A percentile compares a stretch with the other conserved stretches of the same genome.
phyloP scores from a whole-genome alignment of 2,329 filamentous ascomycete species.

The Blumeria hordei region DNA sequence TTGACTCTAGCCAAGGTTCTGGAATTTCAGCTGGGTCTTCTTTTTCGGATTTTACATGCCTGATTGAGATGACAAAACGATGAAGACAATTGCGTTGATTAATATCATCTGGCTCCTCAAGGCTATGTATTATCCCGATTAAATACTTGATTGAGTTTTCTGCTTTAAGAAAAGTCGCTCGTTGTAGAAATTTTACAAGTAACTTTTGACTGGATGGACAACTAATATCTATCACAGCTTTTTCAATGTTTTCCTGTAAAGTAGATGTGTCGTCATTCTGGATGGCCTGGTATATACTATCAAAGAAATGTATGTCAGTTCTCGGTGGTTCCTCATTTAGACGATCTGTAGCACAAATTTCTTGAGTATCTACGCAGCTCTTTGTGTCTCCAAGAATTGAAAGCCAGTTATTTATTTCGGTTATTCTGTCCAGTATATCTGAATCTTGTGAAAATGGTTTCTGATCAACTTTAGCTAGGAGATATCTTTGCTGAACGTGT shows the following conservation, averaged over 20 bases:
- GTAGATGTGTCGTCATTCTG: conserved; percentile 37
- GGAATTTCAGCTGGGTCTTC: conserved; percentile 7
- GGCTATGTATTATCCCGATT: conserved; percentile 38
- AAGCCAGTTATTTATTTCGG: conserved; percentile 73
- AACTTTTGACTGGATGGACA: conserved; percentile 35
- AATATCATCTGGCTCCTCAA: conserved; percentile 78
- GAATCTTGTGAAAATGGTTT: conserved; percentile 64
- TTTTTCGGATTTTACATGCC: conserved; percentile 35
- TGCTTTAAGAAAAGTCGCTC: conserved; percentile 46
- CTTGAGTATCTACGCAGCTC: conserved; percentile 48
- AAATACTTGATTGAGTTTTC: conserved; percentile 48
- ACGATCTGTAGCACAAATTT: conserved; percentile 37
- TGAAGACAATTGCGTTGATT: conserved; percentile 88
- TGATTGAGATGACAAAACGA: conserved; percentile 75
- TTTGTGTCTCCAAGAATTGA: conserved; percentile 59
- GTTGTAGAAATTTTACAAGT: conserved; percentile 59
- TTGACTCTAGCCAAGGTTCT: conserved; percentile 20
- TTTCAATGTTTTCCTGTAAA: conserved; percentile 31
- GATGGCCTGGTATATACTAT: conserved; percentile 45
- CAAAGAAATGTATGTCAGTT: conserved; percentile 47
- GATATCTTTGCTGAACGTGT: conserved; percentile 60
- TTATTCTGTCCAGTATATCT: conserved; percentile 31
- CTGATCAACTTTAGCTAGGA: conserved; percentile 75
- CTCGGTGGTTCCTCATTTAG: conserved; percentile 61
- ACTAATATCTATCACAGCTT: conserved; percentile 28